Evolutionary conservation across 805 yeast genomes (phyloP).

Genomic region (Candida dajiaensis): DNA sequence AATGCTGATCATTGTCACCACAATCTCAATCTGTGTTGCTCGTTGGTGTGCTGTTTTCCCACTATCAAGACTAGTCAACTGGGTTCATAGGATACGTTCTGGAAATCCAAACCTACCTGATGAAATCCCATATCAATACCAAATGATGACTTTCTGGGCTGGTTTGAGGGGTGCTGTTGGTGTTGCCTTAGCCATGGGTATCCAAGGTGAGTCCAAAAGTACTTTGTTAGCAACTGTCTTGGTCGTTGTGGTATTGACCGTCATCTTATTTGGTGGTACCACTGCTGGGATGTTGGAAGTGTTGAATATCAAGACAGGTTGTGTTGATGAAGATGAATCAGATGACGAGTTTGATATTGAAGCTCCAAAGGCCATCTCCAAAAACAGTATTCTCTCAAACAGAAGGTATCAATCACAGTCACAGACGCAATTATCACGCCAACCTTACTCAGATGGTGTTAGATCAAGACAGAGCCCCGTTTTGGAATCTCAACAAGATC

Average conservation of each 20-base stretch:
- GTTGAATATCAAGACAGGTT: constrained; percentile 87
- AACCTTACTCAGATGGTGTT: constrained; percentile 25
- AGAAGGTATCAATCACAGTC: constrained; percentile 11
- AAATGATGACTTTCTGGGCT: constrained; percentile 99
- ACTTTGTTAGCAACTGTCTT: constrained; percentile 89
- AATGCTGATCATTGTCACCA: constrained; percentile 81
- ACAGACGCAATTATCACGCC: constrained; percentile 3
- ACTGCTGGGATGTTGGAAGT: constrained; percentile 98
- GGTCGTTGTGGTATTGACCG: constrained; percentile 95
- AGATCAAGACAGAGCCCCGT: constrained; percentile 18
- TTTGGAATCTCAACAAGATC: constrained; percentile 17
- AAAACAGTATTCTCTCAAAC: constrained; percentile 13
- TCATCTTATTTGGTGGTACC: constrained; percentile 95
- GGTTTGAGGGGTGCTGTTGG: constrained; percentile 99
- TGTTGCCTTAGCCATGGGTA: constrained; percentile 96
- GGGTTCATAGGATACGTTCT: constrained; percentile 59
- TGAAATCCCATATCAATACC: constrained; percentile 92
- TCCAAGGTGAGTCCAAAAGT: constrained; percentile 89
- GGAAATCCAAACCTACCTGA: constrained; percentile 54
- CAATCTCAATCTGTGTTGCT: constrained; percentile 85
- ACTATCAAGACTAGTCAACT: constrained; percentile 74
- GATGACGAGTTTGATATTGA: constrained; percentile 97
- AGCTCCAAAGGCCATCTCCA: constrained; percentile 30
- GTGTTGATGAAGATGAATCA: constrained; percentile 71
- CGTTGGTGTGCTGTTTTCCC: constrained; percentile 99